These are phyloP conservation scores for Solanum appendiculatum DNA, from an alignment of 257 asterid genomes.

Conservation along the genomic window DNA sequence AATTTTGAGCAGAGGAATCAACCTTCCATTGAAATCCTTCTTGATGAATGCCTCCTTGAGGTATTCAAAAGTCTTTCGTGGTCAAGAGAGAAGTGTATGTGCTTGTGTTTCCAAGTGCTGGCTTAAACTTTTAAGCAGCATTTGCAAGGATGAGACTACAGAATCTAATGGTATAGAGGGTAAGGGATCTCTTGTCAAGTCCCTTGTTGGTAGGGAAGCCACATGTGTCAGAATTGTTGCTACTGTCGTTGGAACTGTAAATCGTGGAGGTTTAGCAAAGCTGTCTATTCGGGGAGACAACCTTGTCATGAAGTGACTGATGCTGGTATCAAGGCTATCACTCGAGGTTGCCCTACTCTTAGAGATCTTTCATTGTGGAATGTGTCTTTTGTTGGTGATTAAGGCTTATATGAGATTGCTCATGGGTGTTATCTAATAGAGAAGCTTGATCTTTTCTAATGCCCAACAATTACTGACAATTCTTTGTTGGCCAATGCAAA, in stretches of 20 bases:
- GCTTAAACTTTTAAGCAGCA: slow-evolving; percentile 79
- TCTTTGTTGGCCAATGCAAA: slow-evolving; percentile 17
- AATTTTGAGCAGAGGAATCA: not conserved
- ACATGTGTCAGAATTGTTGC: slow-evolving; percentile 74
- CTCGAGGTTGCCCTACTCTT: slow-evolving; percentile 67
- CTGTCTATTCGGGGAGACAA: slow-evolving; percentile 69
- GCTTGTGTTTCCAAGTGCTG: slow-evolving; percentile 80
- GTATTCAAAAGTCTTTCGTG: too few species aligned
- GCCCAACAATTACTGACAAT: slow-evolving; percentile 65
- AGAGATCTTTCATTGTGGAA: slow-evolving; percentile 66
- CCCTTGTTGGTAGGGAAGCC: slow-evolving; percentile 78
- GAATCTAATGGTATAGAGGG: not conserved
- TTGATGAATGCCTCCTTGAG: not conserved
- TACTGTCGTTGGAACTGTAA: slow-evolving; percentile 55
- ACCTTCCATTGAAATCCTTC: not conserved
- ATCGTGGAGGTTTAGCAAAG: slow-evolving; percentile 80
- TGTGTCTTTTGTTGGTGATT: slow-evolving; percentile 50
- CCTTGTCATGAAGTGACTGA: slow-evolving; percentile 45
- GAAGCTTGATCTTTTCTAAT: slow-evolving; percentile 71
- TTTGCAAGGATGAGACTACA: slow-evolving; percentile 41
- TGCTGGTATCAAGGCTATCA: slow-evolving; percentile 59
- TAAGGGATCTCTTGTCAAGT: slow-evolving; percentile 42
- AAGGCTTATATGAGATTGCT: slow-evolving; percentile 36
- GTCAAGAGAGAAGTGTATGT: too few species aligned
- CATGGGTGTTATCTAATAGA: slow-evolving; percentile 37